These are phyloP conservation scores for Lactifluus rugatus DNA, from an alignment of 768 basidiomycete species.

Conservation along the genomic window DNA sequence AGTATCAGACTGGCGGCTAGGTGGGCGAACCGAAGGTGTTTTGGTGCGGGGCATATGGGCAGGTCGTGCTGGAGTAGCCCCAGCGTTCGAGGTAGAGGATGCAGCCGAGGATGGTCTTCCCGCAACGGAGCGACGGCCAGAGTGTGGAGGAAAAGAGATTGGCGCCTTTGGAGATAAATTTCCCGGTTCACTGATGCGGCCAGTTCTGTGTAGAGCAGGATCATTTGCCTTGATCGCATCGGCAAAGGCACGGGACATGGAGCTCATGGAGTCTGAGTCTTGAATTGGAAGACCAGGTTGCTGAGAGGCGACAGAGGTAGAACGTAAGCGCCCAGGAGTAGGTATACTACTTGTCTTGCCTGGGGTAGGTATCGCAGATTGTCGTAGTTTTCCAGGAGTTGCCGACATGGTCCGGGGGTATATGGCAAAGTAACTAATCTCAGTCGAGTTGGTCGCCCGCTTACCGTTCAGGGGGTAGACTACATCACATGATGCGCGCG, in stretches of 20 bases:
- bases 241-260: slow-evolving; percentile 60
- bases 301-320: slow-evolving; percentile 44
- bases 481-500: slow-evolving; percentile 13
- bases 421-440: background rate
- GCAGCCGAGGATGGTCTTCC: slow-evolving; percentile 54
- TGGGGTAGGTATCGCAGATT: slow-evolving; percentile 39
- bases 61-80: slow-evolving; percentile 25
- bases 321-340: slow-evolving; percentile 62
- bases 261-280: slow-evolving; percentile 54
- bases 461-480: background rate
- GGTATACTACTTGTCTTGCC: slow-evolving; percentile 46
- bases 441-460: background rate
- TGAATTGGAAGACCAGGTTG: slow-evolving; percentile 23
- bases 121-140: slow-evolving; percentile 37
- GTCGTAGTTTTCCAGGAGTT: slow-evolving; percentile 36
- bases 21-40: slow-evolving; percentile 49
- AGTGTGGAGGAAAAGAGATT: slow-evolving; percentile 28
- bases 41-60: slow-evolving; percentile 30
- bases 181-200: slow-evolving; percentile 31
- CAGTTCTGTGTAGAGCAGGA: slow-evolving; percentile 57
- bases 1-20: slow-evolving; percentile 59
- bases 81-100: slow-evolving; percentile 40
- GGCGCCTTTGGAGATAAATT: slow-evolving; percentile 38
- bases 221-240: slow-evolving; percentile 78
- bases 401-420: slow-evolving; percentile 28